Conservation (phyloP, 495 filamentous ascomycete genomes). For the Poronia punctata region DNA sequence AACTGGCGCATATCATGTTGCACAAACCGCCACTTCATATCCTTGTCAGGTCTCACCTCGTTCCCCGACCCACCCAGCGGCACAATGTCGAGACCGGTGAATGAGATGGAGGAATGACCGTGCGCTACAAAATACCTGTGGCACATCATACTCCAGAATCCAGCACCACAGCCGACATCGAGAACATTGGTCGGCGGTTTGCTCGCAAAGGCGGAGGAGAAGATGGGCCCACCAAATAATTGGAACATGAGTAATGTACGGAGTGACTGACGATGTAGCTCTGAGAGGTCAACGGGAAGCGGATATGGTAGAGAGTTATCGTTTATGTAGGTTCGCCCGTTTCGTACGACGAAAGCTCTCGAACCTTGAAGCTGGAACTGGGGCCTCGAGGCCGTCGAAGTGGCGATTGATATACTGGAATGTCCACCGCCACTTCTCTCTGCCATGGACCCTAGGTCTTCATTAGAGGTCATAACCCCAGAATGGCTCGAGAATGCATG, state of each 20-base stretch:
- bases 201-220: constrained; percentile 56
- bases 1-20: constrained; percentile 74
- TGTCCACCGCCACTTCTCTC: constrained; percentile 20
- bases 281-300: constrained; percentile 78
- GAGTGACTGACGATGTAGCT: constrained; percentile 81
- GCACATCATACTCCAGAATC: constrained; percentile 82
- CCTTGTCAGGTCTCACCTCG: constrained; percentile 45
- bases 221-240: constrained; percentile 74
- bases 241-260: constrained; percentile 74
- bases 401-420: constrained; percentile 15
- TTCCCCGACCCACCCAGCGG: constrained; percentile 60
- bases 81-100: constrained; percentile 80
- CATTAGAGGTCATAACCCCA: constrained; percentile 21
- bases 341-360: constrained; percentile 61
- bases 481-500: constrained; percentile 1
- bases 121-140: constrained; percentile 63
- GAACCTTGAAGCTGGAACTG: constrained; percentile 21
- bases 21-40: constrained; percentile 81
- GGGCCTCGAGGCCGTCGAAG: constrained; percentile 15
- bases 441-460: constrained; percentile 16
- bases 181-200: constrained; percentile 70
- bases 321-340: constrained; percentile 75
- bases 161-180: constrained; percentile 84
- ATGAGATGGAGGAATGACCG: constrained; percentile 55
- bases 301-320: constrained; percentile 72